Evolutionary conservation across 352 stramenopile genomes (phyloP).

Genomic region (Phytophthora sansomeana): DNA sequence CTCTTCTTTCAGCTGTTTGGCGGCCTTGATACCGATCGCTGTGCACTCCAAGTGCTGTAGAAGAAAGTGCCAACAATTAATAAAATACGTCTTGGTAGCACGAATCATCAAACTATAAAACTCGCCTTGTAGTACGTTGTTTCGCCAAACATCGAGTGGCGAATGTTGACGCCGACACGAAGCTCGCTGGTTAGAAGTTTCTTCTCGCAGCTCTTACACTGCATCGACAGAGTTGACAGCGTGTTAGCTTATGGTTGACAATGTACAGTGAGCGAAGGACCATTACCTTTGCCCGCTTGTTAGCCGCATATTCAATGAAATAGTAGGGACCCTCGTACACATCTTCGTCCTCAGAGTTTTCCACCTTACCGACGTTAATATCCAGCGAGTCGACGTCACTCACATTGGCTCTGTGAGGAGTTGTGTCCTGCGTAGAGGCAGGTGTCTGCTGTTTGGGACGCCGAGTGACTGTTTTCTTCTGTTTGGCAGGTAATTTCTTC

Average conservation of each 20-base stretch:
- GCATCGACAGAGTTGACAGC: slow-evolving; percentile 6
- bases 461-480: slow-evolving; percentile 14
- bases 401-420: slow-evolving; percentile 6
- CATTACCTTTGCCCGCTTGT: slow-evolving; percentile 63
- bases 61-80: background rate
- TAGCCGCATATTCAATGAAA: slow-evolving; percentile 74
- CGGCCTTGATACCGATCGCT: slow-evolving; percentile 25
- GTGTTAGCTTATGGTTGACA: slow-evolving; percentile 1
- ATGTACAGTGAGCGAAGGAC: background rate
- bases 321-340: slow-evolving; percentile 64
- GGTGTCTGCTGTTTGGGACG: slow-evolving; percentile 5
- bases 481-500: slow-evolving; percentile 22
- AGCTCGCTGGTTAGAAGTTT: slow-evolving; percentile 56
- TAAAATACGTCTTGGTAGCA: slow-evolving; percentile 5
- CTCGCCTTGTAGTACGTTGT: slow-evolving; percentile 87
- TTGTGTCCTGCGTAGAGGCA: background rate
- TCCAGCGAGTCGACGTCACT: slow-evolving; percentile 47
- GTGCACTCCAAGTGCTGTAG: slow-evolving; percentile 50
- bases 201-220: slow-evolving; percentile 85
- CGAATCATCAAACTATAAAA: background rate
- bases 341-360: slow-evolving; percentile 38
- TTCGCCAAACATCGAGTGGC: slow-evolving; percentile 83
- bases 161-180: slow-evolving; percentile 65
- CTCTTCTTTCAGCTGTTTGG: slow-evolving; percentile 28
- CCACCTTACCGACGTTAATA: slow-evolving; percentile 44